phyloP scores from a whole-genome alignment of 306 rosid species.

The Sicyos edulis region DNA sequence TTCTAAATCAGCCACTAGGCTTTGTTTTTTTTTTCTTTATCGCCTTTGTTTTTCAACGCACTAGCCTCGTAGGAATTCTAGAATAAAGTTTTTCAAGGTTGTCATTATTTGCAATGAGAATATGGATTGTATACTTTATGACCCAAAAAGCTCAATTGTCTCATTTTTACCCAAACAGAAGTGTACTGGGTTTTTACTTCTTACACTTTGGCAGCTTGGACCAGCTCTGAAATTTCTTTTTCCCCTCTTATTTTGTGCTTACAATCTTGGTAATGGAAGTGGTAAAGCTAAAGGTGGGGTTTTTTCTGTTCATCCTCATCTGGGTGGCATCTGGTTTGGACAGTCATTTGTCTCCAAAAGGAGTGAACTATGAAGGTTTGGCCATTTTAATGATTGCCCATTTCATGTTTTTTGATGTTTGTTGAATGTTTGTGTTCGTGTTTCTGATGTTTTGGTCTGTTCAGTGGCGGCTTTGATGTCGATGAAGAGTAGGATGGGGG shows the following conservation, averaged over 20 bases:
- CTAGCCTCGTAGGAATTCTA: constrained; percentile 1
- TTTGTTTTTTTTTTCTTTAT: background rate
- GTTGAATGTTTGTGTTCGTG: background rate
- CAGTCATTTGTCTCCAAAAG: constrained; percentile 87
- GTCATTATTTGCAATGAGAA: constrained; percentile 18
- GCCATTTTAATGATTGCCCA: constrained; percentile 17
- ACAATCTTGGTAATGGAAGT: constrained; percentile 25
- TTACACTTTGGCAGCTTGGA: constrained; percentile 33
- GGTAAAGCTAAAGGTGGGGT: constrained; percentile 33
- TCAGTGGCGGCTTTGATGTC: constrained; percentile 95
- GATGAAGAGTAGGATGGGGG: constrained; percentile 70
- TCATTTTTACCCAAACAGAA: background rate
- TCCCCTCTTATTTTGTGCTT: background rate
- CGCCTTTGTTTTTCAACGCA: constrained; percentile 17
- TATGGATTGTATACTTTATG: constrained; percentile 8
- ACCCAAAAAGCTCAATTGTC: constrained; percentile 3
- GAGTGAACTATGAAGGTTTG: constrained; percentile 89
- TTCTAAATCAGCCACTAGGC: background rate
- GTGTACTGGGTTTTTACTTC: background rate
- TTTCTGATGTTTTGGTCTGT: constrained; percentile 13
- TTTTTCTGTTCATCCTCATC: constrained; percentile 33
- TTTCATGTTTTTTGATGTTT: background rate
- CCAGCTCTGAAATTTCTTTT: constrained; percentile 24
- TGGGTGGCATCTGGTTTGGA: constrained; percentile 38
- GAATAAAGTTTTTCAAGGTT: constrained; percentile 15